Conservation (phyloP, 108 stramenopile species). For the Aurantiochytrium sp. region DNA sequence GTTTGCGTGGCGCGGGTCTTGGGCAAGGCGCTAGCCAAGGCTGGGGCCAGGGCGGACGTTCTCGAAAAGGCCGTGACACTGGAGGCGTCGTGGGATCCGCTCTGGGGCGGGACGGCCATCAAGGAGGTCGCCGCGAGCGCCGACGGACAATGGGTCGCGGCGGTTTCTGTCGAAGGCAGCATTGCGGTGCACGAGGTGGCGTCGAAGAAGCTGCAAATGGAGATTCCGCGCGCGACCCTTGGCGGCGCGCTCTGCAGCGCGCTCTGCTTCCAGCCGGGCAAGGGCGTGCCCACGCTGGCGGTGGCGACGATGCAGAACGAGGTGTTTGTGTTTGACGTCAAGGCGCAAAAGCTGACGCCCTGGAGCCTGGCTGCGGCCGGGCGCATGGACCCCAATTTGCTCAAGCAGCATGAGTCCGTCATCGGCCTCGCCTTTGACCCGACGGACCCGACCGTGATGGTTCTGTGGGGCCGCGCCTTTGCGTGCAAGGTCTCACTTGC, state of each 20-base stretch:
- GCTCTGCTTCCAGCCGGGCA: background rate
- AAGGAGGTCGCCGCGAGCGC: background rate
- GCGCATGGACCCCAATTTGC: background rate
- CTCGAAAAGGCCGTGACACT: background rate
- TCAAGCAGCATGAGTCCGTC: background rate
- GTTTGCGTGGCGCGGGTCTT: background rate
- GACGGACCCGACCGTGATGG: background rate
- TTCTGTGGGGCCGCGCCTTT: background rate
- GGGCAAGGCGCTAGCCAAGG: no score
- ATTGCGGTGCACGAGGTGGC: background rate
- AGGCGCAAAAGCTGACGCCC: background rate
- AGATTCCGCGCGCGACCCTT: background rate
- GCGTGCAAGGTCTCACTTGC: background rate
- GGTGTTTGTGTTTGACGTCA: background rate
- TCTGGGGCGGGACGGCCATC: background rate
- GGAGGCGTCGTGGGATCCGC: background rate
- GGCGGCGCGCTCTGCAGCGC: background rate
- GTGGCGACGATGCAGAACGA: background rate
- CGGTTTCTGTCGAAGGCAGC: background rate
- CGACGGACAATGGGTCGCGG: background rate
- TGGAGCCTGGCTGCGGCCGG: background rate
- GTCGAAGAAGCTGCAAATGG: background rate
- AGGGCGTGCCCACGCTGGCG: no score
- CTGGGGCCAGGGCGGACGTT: background rate
- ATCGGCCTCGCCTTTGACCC: background rate